Evolutionary conservation across 345 rosid species (phyloP), one percentile per base, ranked within the genome.

Genomic region (Brassica nigra): DNA sequence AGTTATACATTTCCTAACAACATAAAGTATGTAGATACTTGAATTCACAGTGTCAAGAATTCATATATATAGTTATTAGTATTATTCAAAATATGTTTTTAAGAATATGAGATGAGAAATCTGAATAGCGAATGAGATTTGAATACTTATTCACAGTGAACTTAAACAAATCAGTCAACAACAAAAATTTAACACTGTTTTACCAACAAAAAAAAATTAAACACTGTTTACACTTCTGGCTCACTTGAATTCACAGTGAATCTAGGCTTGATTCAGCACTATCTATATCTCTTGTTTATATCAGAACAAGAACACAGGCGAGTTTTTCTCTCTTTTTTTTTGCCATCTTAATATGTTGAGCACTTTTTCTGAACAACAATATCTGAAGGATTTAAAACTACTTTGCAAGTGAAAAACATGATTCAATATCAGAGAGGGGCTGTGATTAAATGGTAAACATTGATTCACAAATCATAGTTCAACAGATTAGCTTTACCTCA

Each of bases 381-480:
- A 49, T 74, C 52, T 12, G 55, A 28, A 37, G 20, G 11, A 11
- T 37, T 7, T 58, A 7, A 76, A 47, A 1, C 15, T 33, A 7
- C 0, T 15, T 34, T 34, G 58, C 20, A 49, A 14, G 3, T 33
- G 44, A 34, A 49, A 9, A 15, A 34, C 20, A 29, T 4, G 55
- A n/a, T 8, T 0, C 1, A 39, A 23, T 11, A 71, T 9, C 3
- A 57, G 65, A 66, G 55, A 44, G 4, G 11, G 9, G 52, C 0
- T 8, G 30, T 2, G 59, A 63, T 12, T 4, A 12, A 63, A 34
- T 16, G 7, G 66, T 29, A 49, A 28, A 3, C 16, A 18, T 31
- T 78, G 72, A 66, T 44, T 67, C 42, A 74, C 27, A 15, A 79
- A 59, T 33, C 70, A 73, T 34, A 15, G 78, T 79, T 73, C 27